Base-by-base conservation (phyloP, 306 rosid species). In the Vicia faba region DNA sequence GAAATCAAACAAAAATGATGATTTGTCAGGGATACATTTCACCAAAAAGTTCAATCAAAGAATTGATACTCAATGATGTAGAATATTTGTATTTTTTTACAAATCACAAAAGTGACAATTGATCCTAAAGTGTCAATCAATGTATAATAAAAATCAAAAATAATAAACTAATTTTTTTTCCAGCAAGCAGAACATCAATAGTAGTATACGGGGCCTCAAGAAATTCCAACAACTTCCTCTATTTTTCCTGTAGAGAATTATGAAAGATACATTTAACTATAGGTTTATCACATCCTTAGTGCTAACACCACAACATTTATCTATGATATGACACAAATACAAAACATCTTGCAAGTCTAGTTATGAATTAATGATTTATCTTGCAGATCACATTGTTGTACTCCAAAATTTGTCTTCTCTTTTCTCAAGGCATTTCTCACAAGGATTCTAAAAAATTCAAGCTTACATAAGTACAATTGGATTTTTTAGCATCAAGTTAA, bases 141-240 rank as follows among this genome's bases (percentile, higher is more conserved):
- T 64, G 10, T 8, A 29, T 11, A 66, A 70, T 39, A 36, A 62
- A 38, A 44, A 12, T 25, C 33, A 66, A 49, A 26, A n/a, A 50
- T 54, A 64, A 68, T 7, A 56, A 25, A 95, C 99, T 97, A 83
- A 90, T 28, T 88, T 91, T 67, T 82, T 85, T 8, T 90, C n/a
- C 97, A 78, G 97, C 87, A 44, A 95, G 96, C 75, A 95, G 79
- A 77, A 80, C 76, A 57, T 91, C 92, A 18, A 97, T 90, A 6
- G 99, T 95, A 63, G 82, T 84, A 79, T 88, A 92, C 36, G 99
- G 99, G 28, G 88, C 81, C 79, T 95, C 97, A 89, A 95, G 76
- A 81, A 95, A 95, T 66, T 95, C 99, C 75, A 95, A 81, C 75
- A 95, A 59, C 75, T 84, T 95, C 64, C 97, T 81, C 18, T 88